Base-by-base conservation (phyloP, 129 eudicot species). In the Saussurea involucrata region DNA sequence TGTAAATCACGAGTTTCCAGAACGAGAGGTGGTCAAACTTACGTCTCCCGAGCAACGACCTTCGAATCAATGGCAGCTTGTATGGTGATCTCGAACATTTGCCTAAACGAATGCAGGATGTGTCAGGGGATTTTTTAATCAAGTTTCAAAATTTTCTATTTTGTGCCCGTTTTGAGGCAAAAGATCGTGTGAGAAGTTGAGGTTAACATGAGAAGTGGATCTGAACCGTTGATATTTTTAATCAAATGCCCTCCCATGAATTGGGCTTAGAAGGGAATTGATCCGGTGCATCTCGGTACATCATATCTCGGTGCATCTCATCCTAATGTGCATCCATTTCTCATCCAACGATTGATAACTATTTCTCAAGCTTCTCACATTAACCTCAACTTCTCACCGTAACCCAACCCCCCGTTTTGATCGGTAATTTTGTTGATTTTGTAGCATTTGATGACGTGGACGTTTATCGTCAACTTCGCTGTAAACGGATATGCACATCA, bases 1-100 rank as follows among this genome's bases (percentile, higher is more conserved):
- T 78, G 40, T 40, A 33, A 34, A 24, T 66, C 57, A 25, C 21
- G 24, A 60, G 69, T 64, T 33, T 12, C 33, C 60, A 20, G 22
- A 55, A 55, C 24, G 34, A 32, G 28, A 63, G 58, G 33, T 20
- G 57, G 63, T 29, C 6, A n/a, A 31, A 87, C 97, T 95, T 90
- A 95, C 99, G 97, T 95, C 85, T 95, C 99, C 75, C 99, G 83
- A 63, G 99, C 99, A 68, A 95, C 78, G 81, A 95, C 85, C 87
- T 95, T 95, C 11, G 96, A 78, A 76, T 97, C 99, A 37, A 95
- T 85, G 5, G 97, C 96, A 75, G 97, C 98, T 88, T 95, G 98
- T 84, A 95, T 89, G 68, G 86, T 89, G 74, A 95, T 88, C 78
- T 95, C 98, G 63, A 95, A 95, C 98, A 95, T 95, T 89, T 95